Percentiles rank a stretch among this genome's conserved stretches.
These are phyloP conservation scores for Epichloe uncinata DNA, from an alignment of 2,329 filamentous ascomycete genomes.

Conservation along the genomic window DNA sequence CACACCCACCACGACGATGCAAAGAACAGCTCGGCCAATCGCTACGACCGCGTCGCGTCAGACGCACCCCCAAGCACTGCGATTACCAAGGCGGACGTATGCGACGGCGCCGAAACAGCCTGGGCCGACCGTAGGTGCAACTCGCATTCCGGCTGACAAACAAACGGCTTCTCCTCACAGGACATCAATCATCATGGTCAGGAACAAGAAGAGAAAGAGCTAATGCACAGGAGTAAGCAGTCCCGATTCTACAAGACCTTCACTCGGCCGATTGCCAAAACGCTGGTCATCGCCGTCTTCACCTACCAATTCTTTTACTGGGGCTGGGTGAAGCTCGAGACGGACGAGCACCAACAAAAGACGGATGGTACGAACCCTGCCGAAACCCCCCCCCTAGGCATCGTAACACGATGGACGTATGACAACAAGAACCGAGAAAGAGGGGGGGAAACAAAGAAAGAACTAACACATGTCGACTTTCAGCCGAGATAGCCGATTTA, in stretches of 20 bases:
- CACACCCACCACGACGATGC: neutral
- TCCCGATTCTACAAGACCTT: constrained; percentile 63
- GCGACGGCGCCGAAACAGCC: constrained; percentile 14
- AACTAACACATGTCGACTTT: neutral
- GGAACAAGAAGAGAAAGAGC: neutral
- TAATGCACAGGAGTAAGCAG: constrained; percentile 20
- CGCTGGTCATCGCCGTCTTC: constrained; percentile 60
- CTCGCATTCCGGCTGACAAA: too few relatives aligned
- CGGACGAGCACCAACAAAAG: constrained; percentile 50
- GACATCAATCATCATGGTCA: neutral
- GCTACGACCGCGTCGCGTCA: neutral
- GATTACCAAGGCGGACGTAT: constrained; percentile 8
- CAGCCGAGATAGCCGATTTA: constrained; percentile 22
- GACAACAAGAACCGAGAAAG: neutral
- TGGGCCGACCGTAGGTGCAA: constrained; percentile 13
- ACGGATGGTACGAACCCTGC: constrained; percentile 34
- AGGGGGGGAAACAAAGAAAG: neutral
- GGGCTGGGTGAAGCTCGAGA: constrained; percentile 61
- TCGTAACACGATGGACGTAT: neutral
- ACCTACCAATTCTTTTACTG: constrained; percentile 70
- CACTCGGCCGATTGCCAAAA: constrained; percentile 59
- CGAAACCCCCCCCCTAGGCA: neutral
- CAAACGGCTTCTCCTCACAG: neutral
- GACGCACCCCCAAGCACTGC: neutral
- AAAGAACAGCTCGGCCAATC: neutral